Evolutionary conservation across 495 filamentous ascomycete genomes (phyloP).

Genomic region (Aspergillus steynii): DNA sequence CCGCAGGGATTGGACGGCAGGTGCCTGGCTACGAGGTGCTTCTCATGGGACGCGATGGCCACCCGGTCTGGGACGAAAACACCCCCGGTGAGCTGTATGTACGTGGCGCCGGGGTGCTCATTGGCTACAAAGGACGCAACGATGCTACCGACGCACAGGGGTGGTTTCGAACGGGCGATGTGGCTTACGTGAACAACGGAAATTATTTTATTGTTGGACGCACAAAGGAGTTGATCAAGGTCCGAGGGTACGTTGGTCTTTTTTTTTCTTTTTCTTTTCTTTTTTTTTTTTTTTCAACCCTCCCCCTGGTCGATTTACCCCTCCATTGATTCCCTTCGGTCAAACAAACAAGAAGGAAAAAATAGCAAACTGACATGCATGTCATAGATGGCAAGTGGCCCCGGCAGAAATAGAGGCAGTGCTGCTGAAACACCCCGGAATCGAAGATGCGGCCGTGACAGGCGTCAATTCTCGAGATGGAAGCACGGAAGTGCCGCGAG

Average conservation of each 20-base stretch:
- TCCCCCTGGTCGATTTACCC: not conserved
- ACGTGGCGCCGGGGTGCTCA: slow-evolving; percentile 39
- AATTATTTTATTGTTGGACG: slow-evolving; percentile 75
- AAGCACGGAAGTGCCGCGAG: slow-evolving; percentile 68
- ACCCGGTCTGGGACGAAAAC: slow-evolving; percentile 46
- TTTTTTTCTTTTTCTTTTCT: slow-evolving; percentile 10
- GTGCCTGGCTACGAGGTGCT: slow-evolving; percentile 66
- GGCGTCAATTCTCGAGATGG: slow-evolving; percentile 58
- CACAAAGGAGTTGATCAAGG: slow-evolving; percentile 77
- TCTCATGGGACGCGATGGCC: slow-evolving; percentile 52
- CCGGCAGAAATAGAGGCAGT: slow-evolving; percentile 84
- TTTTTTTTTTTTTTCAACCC: slow-evolving; percentile 4
- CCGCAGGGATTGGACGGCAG: slow-evolving; percentile 64
- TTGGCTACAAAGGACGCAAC: slow-evolving; percentile 40
- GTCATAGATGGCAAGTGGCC: slow-evolving; percentile 66
- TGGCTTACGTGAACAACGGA: slow-evolving; percentile 60
- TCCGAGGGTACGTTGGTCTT: slow-evolving; percentile 38
- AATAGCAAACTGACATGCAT: not conserved
- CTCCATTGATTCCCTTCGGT: not conserved
- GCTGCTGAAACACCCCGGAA: slow-evolving; percentile 65
- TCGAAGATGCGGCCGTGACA: slow-evolving; percentile 77
- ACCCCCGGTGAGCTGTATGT: slow-evolving; percentile 55
- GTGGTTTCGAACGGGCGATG: slow-evolving; percentile 81
- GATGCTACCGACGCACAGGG: slow-evolving; percentile 53
- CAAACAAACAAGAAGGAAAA: not conserved